Percentiles rank a stretch among this genome's conserved stretches.
Conservation (phyloP, 805 yeast species). For the Myxozyma melibiosi region DNA sequence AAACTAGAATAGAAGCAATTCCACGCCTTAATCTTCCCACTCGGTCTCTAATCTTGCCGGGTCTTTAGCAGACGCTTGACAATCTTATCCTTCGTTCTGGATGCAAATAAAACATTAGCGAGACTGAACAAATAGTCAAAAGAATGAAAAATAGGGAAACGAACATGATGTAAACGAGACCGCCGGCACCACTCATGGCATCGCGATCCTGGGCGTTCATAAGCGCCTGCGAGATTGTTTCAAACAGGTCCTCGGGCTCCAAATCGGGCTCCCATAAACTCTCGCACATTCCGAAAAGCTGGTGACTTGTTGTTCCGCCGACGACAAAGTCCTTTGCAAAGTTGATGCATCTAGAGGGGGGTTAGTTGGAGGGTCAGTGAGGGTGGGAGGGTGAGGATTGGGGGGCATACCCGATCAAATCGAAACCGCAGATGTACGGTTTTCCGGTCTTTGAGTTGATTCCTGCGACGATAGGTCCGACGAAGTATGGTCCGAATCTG, state of each 20-base stretch:
- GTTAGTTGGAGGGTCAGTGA: neutral
- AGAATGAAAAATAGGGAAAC: neutral
- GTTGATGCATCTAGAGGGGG: constrained; percentile 64
- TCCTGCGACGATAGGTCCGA: constrained; percentile 97
- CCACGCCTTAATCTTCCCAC: neutral
- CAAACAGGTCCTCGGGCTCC: constrained; percentile 93
- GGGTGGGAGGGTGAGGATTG: too few species aligned
- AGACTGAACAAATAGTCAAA: neutral
- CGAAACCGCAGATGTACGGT: constrained; percentile 95
- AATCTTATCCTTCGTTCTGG: constrained; percentile 79
- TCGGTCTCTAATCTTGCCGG: constrained; percentile 91
- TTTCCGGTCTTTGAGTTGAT: constrained; percentile 74
- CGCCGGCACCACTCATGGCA: constrained; percentile 98
- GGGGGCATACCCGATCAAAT: constrained; percentile 67
- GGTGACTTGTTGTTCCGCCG: constrained; percentile 95
- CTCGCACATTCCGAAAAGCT: constrained; percentile 98
- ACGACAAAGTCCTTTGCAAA: constrained; percentile 93
- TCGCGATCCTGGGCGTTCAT: constrained; percentile 96
- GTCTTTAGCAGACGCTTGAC: constrained; percentile 84
- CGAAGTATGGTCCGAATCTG: constrained; percentile 83
- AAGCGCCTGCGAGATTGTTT: constrained; percentile 90
- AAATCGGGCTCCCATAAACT: constrained; percentile 89
- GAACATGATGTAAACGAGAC: constrained; percentile 78
- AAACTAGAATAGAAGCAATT: neutral
- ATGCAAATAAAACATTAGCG: too few species aligned